Evolutionary conservation across 345 rosid species (phyloP).

Genomic region (Salix suchowensis): DNA sequence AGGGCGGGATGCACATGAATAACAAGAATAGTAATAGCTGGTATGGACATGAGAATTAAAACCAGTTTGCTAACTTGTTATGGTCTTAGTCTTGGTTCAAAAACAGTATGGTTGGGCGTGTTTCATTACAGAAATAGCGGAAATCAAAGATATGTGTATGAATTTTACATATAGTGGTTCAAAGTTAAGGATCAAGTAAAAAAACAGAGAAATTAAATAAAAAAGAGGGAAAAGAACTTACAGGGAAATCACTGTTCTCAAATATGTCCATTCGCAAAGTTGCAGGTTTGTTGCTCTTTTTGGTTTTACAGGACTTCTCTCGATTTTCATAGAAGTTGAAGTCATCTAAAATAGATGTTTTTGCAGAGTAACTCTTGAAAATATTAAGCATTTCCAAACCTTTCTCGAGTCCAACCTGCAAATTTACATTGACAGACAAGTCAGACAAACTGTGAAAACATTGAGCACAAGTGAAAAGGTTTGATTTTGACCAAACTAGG

Average conservation of each 20-base stretch:
- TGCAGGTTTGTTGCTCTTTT: conserved; percentile 40
- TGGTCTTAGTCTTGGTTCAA: neutral
- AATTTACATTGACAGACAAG: neutral
- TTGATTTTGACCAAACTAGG: neutral
- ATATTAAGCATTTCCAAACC: conserved; percentile 68
- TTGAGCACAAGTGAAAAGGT: neutral
- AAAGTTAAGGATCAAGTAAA: neutral
- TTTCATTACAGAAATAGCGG: neutral
- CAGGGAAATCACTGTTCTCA: conserved; percentile 34
- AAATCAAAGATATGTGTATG: neutral
- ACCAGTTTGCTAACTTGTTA: neutral
- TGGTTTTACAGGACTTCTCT: conserved; percentile 42
- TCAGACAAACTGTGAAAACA: neutral
- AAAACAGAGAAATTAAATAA: neutral
- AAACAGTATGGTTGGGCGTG: neutral
- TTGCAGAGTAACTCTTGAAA: conserved; percentile 46
- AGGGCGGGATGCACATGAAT: neutral
- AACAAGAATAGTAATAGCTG: neutral
- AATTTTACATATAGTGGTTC: neutral
- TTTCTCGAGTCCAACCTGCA: conserved; percentile 53
- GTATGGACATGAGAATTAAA: neutral
- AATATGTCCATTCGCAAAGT: conserved; percentile 37
- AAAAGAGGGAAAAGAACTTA: conserved; percentile 20
- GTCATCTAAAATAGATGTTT: conserved; percentile 57
- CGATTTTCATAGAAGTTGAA: conserved; percentile 61